Base-by-base conservation (phyloP, 2,329 filamentous ascomycete species). In the Penicillium sclerotigenum region DNA sequence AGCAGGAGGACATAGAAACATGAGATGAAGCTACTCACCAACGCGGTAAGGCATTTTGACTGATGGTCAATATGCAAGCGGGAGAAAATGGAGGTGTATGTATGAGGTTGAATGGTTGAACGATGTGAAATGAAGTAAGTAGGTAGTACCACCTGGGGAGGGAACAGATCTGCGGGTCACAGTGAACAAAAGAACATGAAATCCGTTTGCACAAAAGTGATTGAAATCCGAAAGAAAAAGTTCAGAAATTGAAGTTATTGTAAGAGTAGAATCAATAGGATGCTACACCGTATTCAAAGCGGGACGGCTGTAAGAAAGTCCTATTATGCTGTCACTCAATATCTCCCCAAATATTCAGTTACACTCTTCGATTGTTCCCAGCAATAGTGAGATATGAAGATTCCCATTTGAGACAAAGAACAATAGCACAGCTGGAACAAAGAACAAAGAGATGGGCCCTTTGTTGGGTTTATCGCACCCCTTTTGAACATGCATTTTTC, bases 41-140 rank as follows among this genome's bases (percentile, higher is more conserved):
- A 71, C 50, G 26, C 68, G 66, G 56, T 65, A 59, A 13, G 62
- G 57, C 60, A 62, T 59, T 26, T 41, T 54, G 52, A 48, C 10
- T 31, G 33, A 14, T 41, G 24, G 29, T 38, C 34, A 48, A 36
- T 8, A 29, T 6, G 34, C 13, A 26, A 48, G 29, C 14, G n/a
- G 2, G 11, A 3, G 13, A 28, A 13, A 34, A 28, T 47, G 5
- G 5, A 42, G 9, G 2, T 38, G 10, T 20, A 18, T 16, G 33
- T 42, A 18, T 13, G 18, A 40, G 13, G 34, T 40, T 29, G 16
- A 29, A n/a, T n/a, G n/a, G n/a, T n/a, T 28, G 34, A n/a, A n/a
- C n/a, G 22, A 13, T 33, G 31, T 38, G 24, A n/a, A 43, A 11
- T 41, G 14, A 46, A 46, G 13, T 46, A 46, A 8, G 18, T 33